Conservation (phyloP, 129 eudicot species). For the Centrapalus pauciflorus region DNA sequence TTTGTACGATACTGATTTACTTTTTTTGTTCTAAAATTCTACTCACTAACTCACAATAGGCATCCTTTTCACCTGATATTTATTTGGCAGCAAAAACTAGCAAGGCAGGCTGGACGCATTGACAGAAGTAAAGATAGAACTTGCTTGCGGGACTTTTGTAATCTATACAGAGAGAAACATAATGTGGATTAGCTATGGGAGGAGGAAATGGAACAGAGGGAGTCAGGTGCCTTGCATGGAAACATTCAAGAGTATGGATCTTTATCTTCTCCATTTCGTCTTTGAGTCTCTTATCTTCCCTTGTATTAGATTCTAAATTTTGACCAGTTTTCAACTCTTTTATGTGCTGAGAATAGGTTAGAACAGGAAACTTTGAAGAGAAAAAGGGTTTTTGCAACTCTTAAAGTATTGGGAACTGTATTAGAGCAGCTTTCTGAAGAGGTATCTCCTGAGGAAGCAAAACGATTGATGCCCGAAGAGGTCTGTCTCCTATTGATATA, state of each 20-base stretch:
- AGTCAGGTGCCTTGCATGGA: conserved; percentile 79
- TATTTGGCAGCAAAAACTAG: conserved; percentile 50
- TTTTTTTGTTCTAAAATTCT: background rate
- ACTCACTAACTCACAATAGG: background rate
- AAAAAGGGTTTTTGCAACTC: conserved; percentile 93
- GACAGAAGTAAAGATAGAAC: conserved; percentile 93
- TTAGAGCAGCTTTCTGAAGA: conserved; percentile 79
- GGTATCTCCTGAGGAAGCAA: conserved; percentile 92
- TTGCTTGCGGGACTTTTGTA: conserved; percentile 82
- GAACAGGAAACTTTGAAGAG: conserved; percentile 84
- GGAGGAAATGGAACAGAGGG: conserved; percentile 86
- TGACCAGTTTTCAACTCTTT: background rate
- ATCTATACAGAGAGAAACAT: conserved; percentile 63
- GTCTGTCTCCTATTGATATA: conserved; percentile 30
- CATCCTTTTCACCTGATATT: background rate
- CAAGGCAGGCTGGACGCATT: too few relatives aligned
- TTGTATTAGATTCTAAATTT: background rate
- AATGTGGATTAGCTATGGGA: conserved; percentile 75
- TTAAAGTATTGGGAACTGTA: conserved; percentile 83
- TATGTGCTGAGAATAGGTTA: conserved; percentile 41
- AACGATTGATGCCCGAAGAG: conserved; percentile 74
- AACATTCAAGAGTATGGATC: conserved; percentile 84
- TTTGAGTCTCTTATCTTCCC: background rate
- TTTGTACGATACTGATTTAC: conserved; percentile 1
- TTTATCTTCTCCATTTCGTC: too few relatives aligned